Evolutionary conservation across 345 rosid genomes (phyloP), one percentile per base, ranked within the genome.

Genomic region (Sisymbrium irio): DNA sequence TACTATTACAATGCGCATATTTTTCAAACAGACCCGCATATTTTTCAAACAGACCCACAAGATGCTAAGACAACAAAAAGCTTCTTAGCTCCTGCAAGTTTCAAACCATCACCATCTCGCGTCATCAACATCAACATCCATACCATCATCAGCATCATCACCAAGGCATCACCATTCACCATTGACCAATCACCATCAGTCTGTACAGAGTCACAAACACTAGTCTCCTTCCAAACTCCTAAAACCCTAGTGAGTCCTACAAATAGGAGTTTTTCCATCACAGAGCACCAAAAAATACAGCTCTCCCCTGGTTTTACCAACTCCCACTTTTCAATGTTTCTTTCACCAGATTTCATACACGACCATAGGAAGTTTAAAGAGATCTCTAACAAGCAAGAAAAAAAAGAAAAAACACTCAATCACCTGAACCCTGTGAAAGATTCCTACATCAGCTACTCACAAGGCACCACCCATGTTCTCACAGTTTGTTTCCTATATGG

Each of bases 221-320:
- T 55, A 62, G 27, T 55, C 45, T 55, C 65, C 75, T 63, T 56
- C 79, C 75, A 76, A 76, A 62, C 71, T 50, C 68, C 73, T 75
- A 67, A 47, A 49, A 59, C 74, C 60, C 71, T 69, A 33, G 14
- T 18, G 63, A 58, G 46, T 62, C 69, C 75, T 59, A 74, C 67
- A 37, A 2, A 25, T 64, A 62, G 63, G 65, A 70, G 76, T 69
- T 81, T 32, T 12, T 78, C 41, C 89, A 73, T 65, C 81, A 51
- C 76, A 81, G 89, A 81, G 88, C 88, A 83, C 61, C 84, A 80
- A 83, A 86, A 83, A 85, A 81, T 73, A 85, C 74, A 80, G 84
- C 87, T 83, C 88, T 84, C 78, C 13, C 1, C 68, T 53, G 35
- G 50, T 56, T 65, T 77, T 19, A 79, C 80, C 65, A 78, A 84